Evolutionary conservation across 176 grass and related monocot species (phyloP), one percentile per base, ranked within the genome.

Genomic region (Thinopyrum elongatum): DNA sequence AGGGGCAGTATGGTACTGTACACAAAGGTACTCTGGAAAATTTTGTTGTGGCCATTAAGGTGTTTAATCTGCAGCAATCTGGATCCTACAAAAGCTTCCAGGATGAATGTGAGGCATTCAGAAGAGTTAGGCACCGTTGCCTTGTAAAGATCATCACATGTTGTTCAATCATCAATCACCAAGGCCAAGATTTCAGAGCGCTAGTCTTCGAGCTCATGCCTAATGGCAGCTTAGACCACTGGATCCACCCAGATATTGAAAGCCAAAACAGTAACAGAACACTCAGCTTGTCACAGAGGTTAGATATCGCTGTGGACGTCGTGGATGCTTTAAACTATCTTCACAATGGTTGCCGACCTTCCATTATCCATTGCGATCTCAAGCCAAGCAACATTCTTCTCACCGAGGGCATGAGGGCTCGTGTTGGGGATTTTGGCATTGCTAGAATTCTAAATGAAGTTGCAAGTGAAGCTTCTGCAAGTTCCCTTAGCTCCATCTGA

Each of bases 371-470:
- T 72, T 93, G 92, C 23, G 88, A 93, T 71, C 82, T 93, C 21
- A 93, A 93, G 31, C 91, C 85, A 36, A 88, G 91, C 41, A 93
- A 93, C 4, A 81, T 93, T 85, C 86, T 93, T 83, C 92, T 93
- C 10, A 70, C 78, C n/a, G 57, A 86, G 27, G 77, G 85, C 26
- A 85, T 88, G 85, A 83, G 41, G 22, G 86, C 88, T 79, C 60
- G 81, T 19, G 27, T 93, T 14, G 85, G 78, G 2, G 92, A 93
- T 80, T 93, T 90, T 41, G 88, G 92, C 7, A 70, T 91, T 4
- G 65, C 89, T 42, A 83, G 61, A 76, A 64, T 91, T 33, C 57
- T 91, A 31, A 77, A 80, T 64, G 73, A 84, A 74, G 27, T 16
- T 59, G 14, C 1, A 67, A 66, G 25, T 26, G 36, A 47, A 46